phyloP scores from a whole-genome alignment of 805 yeast species.

The Schizosaccharomyces osmophilus region DNA sequence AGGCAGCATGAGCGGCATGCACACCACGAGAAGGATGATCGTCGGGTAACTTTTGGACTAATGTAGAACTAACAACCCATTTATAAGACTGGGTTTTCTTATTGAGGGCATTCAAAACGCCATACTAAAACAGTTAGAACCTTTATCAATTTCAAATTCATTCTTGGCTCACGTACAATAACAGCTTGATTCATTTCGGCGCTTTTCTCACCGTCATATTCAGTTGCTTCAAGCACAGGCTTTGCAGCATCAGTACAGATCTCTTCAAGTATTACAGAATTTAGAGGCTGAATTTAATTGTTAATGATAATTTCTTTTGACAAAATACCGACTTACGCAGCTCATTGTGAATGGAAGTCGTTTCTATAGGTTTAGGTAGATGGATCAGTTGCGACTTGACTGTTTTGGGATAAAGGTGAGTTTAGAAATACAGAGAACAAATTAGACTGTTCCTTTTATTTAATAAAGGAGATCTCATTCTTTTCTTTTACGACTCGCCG shows the following conservation, averaged over 20 bases:
- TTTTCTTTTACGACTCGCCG: too few species aligned
- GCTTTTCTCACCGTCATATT: background rate
- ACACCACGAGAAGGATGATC: background rate
- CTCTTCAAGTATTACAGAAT: background rate
- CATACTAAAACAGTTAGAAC: background rate
- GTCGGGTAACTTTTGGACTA: background rate
- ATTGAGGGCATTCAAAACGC: background rate
- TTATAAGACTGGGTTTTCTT: background rate
- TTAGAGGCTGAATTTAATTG: background rate
- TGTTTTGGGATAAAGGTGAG: too few species aligned
- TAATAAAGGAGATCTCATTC: too few species aligned
- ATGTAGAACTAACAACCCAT: background rate
- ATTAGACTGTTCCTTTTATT: too few species aligned
- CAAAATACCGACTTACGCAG: background rate
- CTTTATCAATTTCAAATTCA: too few species aligned
- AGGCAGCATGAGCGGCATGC: background rate
- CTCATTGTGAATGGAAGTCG: background rate
- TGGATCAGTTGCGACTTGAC: too few species aligned
- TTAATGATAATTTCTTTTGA: background rate
- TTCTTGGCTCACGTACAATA: background rate
- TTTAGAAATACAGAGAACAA: too few species aligned
- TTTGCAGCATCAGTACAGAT: background rate
- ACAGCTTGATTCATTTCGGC: background rate
- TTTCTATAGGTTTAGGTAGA: background rate
- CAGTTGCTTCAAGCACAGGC: background rate